Conservation (phyloP, 495 filamentous ascomycete genomes). For the Parathielavia appendiculata region DNA sequence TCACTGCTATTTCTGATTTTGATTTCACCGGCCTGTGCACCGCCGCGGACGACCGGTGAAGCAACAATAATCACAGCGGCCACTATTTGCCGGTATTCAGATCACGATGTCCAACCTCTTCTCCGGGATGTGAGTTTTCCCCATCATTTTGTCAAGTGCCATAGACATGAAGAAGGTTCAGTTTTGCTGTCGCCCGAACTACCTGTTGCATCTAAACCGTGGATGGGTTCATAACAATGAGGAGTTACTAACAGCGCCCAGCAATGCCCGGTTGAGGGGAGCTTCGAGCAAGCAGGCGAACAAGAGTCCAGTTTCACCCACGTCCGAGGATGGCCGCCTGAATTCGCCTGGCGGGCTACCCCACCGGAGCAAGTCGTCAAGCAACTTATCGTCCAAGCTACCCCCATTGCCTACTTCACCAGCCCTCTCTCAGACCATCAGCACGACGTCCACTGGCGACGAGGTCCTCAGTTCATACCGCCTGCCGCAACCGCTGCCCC, state of each 20-base stretch:
- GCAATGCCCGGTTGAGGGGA: slow-evolving; percentile 46
- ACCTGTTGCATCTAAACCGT: background rate
- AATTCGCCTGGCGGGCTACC: slow-evolving; percentile 41
- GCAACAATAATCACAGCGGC: background rate
- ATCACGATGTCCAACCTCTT: slow-evolving; percentile 68
- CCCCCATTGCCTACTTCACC: slow-evolving; percentile 49
- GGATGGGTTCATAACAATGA: background rate
- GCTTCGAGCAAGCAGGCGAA: slow-evolving; percentile 38
- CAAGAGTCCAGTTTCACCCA: slow-evolving; percentile 40
- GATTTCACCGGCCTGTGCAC: background rate
- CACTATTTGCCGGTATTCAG: background rate
- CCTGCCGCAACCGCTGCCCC: slow-evolving; percentile 40
- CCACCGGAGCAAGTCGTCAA: slow-evolving; percentile 45
- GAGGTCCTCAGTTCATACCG: slow-evolving; percentile 48
- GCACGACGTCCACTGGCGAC: slow-evolving; percentile 34
- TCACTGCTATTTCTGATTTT: background rate
- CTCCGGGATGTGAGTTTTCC: slow-evolving; percentile 66
- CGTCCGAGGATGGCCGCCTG: slow-evolving; percentile 33
- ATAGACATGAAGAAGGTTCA: no score
- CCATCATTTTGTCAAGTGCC: no score
- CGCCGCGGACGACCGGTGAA: background rate
- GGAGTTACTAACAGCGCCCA: slow-evolving; percentile 23
- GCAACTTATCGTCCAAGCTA: slow-evolving; percentile 46
- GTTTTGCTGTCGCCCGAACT: background rate
- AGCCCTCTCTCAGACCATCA: slow-evolving; percentile 32